Conservation (phyloP, 2,329 filamentous ascomycete genomes). For the Leptographium wingfieldii region DNA sequence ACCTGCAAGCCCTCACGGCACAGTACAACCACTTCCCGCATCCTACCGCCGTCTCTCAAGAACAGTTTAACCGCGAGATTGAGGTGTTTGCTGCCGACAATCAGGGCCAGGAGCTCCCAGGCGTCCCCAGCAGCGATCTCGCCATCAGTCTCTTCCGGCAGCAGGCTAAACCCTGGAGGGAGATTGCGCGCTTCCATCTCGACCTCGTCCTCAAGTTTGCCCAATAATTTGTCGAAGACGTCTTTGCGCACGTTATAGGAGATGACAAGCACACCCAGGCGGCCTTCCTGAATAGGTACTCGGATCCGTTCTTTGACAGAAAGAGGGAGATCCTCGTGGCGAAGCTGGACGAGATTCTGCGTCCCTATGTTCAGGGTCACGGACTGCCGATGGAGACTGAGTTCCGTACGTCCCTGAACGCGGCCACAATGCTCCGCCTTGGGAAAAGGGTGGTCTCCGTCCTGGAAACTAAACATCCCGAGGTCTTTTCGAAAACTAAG, state of each 20-base stretch:
- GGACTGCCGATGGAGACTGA: slow-evolving; percentile 21
- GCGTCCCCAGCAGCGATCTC: slow-evolving; percentile 23
- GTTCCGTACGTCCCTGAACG: slow-evolving; percentile 14
- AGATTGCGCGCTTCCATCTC: slow-evolving; percentile 24
- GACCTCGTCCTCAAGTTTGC: slow-evolving; percentile 16
- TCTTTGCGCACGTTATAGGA: slow-evolving; percentile 20
- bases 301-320: slow-evolving; percentile 13
- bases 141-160: slow-evolving; percentile 26
- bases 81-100: slow-evolving; percentile 22
- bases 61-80: slow-evolving; percentile 16
- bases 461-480: not conserved
- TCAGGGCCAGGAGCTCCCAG: slow-evolving; percentile 28
- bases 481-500: not conserved
- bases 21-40: slow-evolving; percentile 20
- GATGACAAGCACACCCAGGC: slow-evolving; percentile 8
- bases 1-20: slow-evolving; percentile 18
- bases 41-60: slow-evolving; percentile 1
- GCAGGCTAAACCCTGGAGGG: slow-evolving; percentile 25
- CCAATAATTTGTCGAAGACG: slow-evolving; percentile 24
- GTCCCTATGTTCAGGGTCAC: slow-evolving; percentile 22
- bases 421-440: not conserved
- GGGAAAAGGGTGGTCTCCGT: not conserved
- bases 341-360: slow-evolving; percentile 28
- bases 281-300: slow-evolving; percentile 13
- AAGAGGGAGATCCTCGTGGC: slow-evolving; percentile 16